Percentiles rank a stretch among this genome's conserved stretches.
These are phyloP conservation scores for Salvia rosmarinus DNA, from an alignment of 257 asterid species.

Conservation along the genomic window DNA sequence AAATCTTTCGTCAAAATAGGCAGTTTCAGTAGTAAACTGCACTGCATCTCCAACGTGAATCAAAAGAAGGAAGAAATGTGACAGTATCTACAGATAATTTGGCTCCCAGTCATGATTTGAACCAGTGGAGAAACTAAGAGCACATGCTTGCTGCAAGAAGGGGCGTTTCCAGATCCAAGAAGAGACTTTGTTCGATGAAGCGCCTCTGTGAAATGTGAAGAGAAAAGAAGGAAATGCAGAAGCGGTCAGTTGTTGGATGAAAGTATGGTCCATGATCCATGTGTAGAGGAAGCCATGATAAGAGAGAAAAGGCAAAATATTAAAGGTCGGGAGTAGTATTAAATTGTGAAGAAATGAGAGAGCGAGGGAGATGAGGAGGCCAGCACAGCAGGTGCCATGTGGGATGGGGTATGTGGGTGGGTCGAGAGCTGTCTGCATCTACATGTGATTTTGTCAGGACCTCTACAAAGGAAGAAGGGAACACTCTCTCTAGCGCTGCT, in stretches of 20 bases:
- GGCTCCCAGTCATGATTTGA: not conserved
- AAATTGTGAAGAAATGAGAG: constrained; percentile 28
- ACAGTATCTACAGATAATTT: not conserved
- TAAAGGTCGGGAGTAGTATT: not conserved
- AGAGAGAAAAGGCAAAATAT: constrained; percentile 24
- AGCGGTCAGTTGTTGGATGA: constrained; percentile 39
- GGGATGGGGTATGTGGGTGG: constrained; percentile 49
- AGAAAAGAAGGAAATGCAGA: constrained; percentile 31
- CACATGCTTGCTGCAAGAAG: constrained; percentile 11
- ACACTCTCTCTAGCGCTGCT: too few species aligned
- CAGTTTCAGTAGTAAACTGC: constrained; percentile 15
- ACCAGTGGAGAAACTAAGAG: not conserved
- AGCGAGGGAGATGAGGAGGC: not conserved
- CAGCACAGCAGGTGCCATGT: constrained; percentile 43
- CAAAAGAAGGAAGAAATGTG: constrained; percentile 15
- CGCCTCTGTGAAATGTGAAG: constrained; percentile 16
- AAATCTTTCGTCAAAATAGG: constrained; percentile 25
- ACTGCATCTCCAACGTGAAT: not conserved
- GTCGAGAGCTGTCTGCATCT: constrained; percentile 44
- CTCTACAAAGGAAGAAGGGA: too few species aligned
- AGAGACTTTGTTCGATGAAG: constrained; percentile 25
- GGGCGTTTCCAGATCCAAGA: constrained; percentile 47
- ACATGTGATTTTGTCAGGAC: constrained; percentile 56
- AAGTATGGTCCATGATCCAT: constrained; percentile 42
- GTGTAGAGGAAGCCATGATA: constrained; percentile 32